Percentiles rank a stretch among this genome's conserved stretches.
These are phyloP conservation scores for Extremus antarcticus DNA, from an alignment of 495 filamentous ascomycete species.

Conservation along the genomic window DNA sequence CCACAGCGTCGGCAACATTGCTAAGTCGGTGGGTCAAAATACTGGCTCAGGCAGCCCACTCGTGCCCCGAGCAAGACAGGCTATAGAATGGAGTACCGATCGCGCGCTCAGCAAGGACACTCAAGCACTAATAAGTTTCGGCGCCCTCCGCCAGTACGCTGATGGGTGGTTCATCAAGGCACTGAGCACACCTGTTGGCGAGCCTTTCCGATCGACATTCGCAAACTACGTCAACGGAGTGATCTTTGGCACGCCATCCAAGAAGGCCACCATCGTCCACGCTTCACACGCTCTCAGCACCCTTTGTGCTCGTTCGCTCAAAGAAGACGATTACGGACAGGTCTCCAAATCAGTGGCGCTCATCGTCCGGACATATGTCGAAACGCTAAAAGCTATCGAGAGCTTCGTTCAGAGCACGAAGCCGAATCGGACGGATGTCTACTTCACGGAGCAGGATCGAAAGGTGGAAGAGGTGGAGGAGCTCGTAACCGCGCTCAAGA, in stretches of 20 bases:
- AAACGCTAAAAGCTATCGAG: slow-evolving; percentile 57
- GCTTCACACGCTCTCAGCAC: slow-evolving; percentile 57
- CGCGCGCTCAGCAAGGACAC: slow-evolving; percentile 32
- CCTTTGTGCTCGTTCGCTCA: slow-evolving; percentile 59
- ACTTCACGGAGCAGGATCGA: slow-evolving; percentile 21
- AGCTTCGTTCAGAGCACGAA: slow-evolving; percentile 48
- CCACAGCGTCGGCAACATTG: slow-evolving; percentile 42
- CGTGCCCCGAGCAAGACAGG: slow-evolving; percentile 6
- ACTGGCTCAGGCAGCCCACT: slow-evolving; percentile 20
- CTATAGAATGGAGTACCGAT: slow-evolving; percentile 18
- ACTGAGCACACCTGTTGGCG: slow-evolving; percentile 46
- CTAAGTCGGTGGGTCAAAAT: slow-evolving; percentile 50
- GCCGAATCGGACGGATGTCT: slow-evolving; percentile 75
- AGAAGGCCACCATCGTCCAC: slow-evolving; percentile 53
- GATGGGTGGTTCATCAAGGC: slow-evolving; percentile 23
- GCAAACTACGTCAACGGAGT: slow-evolving; percentile 46
- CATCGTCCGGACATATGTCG: slow-evolving; percentile 60
- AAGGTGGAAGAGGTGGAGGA: slow-evolving; percentile 44
- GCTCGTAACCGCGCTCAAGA: slow-evolving; percentile 47
- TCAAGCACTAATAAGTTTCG: slow-evolving; percentile 7
- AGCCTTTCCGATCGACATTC: slow-evolving; percentile 61
- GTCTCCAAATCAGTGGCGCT: slow-evolving; percentile 66
- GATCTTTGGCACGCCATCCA: slow-evolving; percentile 56
- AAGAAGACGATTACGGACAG: slow-evolving; percentile 78
- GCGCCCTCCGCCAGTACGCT: slow-evolving; percentile 30